Base-by-base conservation (phyloP, 202 grass and related monocot species). In the Cymbopogon flexuosus region DNA sequence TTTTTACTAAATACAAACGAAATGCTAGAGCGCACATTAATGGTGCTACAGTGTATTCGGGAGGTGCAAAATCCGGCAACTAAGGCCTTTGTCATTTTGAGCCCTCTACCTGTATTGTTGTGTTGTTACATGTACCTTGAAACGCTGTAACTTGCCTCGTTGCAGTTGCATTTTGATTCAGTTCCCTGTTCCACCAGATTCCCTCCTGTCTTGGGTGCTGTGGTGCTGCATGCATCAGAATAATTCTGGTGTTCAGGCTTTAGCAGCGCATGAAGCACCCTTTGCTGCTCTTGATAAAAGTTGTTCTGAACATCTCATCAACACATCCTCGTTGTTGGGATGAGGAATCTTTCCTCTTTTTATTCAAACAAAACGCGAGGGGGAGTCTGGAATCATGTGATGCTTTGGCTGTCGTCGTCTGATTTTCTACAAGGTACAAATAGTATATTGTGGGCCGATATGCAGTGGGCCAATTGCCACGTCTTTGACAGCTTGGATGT, bases 311-410 rank as follows among this genome's bases (percentile, higher is more conserved):
- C 61, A 39, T 62, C 51, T 56, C 51, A 21, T 21, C 45, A 56
- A 10, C 79, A 73, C 68, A 85, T 68, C 69, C 60, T 42, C 60
- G 34, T 69, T 59, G 33, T 68, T 59, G 70, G 76, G 81, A 82
- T 35, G 73, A 18, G 33, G 81, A 85, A 86, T 83, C 80, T 83
- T 47, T 12, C 47, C 31, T 52, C 49, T 90, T 90, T 90, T 89
- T 37, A 19, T 56, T 79, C 42, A 64, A 83, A 66, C 74, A 86
- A 56, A 70, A 62, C 62, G 68, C 51, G 67, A 82, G 51, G 41
- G 69, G 41, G 69, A 64, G 40, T 47, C 71, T 21, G 68, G 61
- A 81, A 86, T 46, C 83, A 75, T 74, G 61, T 83, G 40, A 61
- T 84, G 68, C 52, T 79, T 40, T 60, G 47, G 37, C 37, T 16